These are phyloP conservation scores for Microbotryomycetes sp. DNA, from an alignment of 1,284 basidiomycete species.

Conservation along the genomic window DNA sequence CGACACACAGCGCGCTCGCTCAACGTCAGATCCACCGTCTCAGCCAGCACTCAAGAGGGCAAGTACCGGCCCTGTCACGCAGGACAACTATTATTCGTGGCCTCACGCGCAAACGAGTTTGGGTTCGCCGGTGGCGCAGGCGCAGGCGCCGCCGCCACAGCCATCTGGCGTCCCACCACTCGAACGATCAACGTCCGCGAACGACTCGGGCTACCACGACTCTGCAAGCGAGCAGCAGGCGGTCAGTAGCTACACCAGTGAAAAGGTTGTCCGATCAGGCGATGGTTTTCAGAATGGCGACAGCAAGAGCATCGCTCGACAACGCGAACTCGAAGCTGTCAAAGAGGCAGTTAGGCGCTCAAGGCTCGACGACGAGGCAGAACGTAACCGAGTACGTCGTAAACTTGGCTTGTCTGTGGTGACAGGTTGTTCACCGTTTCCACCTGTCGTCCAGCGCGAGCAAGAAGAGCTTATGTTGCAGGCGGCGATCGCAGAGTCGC, in stretches of 20 bases:
- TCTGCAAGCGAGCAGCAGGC: background rate
- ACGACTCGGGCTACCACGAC: background rate
- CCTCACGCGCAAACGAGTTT: background rate
- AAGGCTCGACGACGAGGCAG: background rate
- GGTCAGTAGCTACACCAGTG: too few relatives aligned
- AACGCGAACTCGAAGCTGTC: background rate
- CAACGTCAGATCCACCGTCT: background rate
- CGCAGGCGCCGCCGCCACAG: too few relatives aligned
- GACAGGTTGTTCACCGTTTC: background rate
- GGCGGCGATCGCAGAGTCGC: slow-evolving; percentile 5
- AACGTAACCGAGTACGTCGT: background rate
- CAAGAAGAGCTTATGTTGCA: slow-evolving; percentile 3
- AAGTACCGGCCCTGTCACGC: background rate
- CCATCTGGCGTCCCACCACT: background rate
- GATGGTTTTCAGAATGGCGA: too few relatives aligned
- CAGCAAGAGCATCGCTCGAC: too few relatives aligned
- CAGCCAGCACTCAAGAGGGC: background rate
- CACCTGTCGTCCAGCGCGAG: background rate
- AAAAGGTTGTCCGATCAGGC: too few relatives aligned
- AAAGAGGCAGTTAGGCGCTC: background rate
- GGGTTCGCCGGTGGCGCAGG: too few relatives aligned
- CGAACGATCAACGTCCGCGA: background rate
- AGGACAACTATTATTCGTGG: background rate
- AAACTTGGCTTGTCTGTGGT: background rate
- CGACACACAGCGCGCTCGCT: background rate